Conservation (phyloP, 257 asterid genomes). For the Eucommia ulmoides region DNA sequence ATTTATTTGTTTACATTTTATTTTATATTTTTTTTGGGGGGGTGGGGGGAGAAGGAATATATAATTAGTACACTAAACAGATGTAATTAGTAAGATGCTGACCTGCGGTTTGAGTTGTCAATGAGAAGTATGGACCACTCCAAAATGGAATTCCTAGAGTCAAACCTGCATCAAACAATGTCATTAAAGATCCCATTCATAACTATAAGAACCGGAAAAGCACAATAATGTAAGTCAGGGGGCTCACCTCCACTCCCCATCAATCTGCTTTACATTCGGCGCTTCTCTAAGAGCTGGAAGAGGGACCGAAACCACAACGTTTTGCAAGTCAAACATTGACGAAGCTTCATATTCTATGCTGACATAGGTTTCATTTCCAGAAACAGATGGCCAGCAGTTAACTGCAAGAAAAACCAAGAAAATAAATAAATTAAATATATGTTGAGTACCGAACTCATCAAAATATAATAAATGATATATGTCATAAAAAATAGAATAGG, state of each 20-base stretch:
- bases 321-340: constrained; percentile 63
- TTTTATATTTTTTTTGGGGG: neutral
- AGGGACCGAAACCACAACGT: constrained; percentile 85
- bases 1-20: too few species aligned
- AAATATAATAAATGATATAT: too few species aligned
- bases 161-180: constrained; percentile 38
- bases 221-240: neutral
- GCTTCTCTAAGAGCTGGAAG: constrained; percentile 90
- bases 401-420: constrained; percentile 44
- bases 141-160: constrained; percentile 65
- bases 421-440: too few species aligned
- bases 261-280: constrained; percentile 72
- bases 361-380: constrained; percentile 83
- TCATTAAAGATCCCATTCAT: too few species aligned
- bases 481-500: neutral
- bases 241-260: constrained; percentile 84
- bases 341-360: constrained; percentile 86
- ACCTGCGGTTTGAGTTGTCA: constrained; percentile 94
- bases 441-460: too few species aligned
- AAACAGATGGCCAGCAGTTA: constrained; percentile 95
- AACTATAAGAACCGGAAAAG: neutral
- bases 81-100: constrained; percentile 13
- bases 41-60: neutral
- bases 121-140: constrained; percentile 87
- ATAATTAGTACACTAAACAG: neutral